Evolutionary conservation across 192 early-diverging fungal species (phyloP), one percentile per base, ranked within the genome.

Genomic region (Kickxella alabastrina): DNA sequence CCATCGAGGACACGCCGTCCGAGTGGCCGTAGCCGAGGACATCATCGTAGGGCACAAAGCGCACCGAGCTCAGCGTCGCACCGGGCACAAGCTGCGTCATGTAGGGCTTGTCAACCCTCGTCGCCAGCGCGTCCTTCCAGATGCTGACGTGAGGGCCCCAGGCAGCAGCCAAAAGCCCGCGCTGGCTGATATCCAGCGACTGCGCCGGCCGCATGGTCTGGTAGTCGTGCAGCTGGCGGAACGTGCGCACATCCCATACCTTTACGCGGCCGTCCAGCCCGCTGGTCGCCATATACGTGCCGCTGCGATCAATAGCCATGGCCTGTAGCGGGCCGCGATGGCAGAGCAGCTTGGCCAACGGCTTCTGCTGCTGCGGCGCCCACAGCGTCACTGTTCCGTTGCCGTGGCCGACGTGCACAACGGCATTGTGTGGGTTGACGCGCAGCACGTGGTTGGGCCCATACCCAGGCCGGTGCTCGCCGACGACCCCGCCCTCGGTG

Each of bases 11-110:
- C 6, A 98, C 71, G 12, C 95, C 95, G 13, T 72, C 51, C 14
- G 68, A 58, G 75, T 96, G 92, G 15, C 90, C 90, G 40, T 89
- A 64, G 14, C 87, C 92, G 13, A 98, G 83, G 6, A 92, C 85
- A 84, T 98, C 95, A 60, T 98, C 95, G 83, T 82, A 98, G n/a
- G 95, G 95, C 48, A 86, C 89, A 73, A 98, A 96, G 6, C 59
- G 31, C 10, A 92, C 27, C 40, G 79, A 65, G 10, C 73, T 54
- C 15, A 93, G 55, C 0, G 69, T 51, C 0, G 76, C 72, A 4
- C 66, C 61, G 8, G 85, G 74, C 28, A 85, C 59, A 6, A 87
- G 58, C 65, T 92, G 92, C 35, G 67, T 77, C 88, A 98, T 90
- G 67, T 98, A 98, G 23, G 93, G 93, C 32, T 84, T 81, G 35